Base-by-base conservation (phyloP, 306 rosid genomes). In the Acacia melanoxylon region DNA sequence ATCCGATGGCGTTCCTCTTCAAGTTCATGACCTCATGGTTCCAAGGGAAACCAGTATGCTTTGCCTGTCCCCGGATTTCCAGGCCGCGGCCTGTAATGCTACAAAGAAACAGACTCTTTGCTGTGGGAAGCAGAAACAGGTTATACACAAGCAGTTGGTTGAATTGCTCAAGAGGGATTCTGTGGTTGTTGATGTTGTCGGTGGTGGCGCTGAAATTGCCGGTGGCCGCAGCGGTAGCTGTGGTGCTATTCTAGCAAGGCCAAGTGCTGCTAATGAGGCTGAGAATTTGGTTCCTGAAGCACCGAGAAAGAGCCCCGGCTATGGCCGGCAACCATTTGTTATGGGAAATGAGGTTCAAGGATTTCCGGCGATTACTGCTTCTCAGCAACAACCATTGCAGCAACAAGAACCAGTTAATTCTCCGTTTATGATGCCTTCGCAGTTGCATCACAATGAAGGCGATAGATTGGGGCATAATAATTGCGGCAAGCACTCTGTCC, bases 111-210 rank as follows among this genome's bases (percentile, higher is more conserved):
- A 51, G 29, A 40, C 76, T 37, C 62, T 74, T 11, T 51, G 82
- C 75, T 76, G 83, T 74, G 93, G 91, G 84, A 91, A 82, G 84
- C 86, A 86, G 46, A 86, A 86, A 85, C 90, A 83, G 29, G 84
- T 85, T 45, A 75, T 91, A 63, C 75, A 79, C n/a, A 89, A 88
- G 93, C 95, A 91, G 87, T 58, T 91, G 81, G 59, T 85, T 79
- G 89, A 89, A 84, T 80, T 91, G 83, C 84, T 85, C 13, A 89
- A 73, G 82, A 84, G 89, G 85, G 88, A 85, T 25, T 81, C 52
- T 14, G 17, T 41, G 19, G 56, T 25, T 22, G 75, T 25, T 5
- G 85, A 58, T 37, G 74, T 51, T 3, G 85, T n/a, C 3, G 75
- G 72, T 4, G 75, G 71, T 20, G 83, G 63, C 7, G 67, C 29